A percentile compares a stretch with the other conserved stretches of the same genome.
Evolutionary conservation across 1,284 basidiomycete species (phyloP).

Genomic region (Marasmius sp.): DNA sequence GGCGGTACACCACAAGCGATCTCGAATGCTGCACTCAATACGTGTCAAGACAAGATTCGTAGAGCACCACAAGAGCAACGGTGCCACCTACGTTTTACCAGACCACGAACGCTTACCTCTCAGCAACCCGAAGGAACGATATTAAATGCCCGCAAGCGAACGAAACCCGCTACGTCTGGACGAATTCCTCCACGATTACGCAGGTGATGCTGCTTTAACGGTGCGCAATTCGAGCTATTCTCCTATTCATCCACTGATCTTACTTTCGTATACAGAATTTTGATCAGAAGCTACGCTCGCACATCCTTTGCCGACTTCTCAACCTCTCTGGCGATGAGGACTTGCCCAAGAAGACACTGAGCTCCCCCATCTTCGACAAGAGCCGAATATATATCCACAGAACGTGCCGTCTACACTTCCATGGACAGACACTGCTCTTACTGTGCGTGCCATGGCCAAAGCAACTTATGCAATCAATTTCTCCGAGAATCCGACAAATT

Average conservation of each 20-base stretch:
- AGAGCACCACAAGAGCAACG: background rate
- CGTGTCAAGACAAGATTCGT: background rate
- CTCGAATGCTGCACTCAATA: background rate
- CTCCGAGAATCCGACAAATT: too few relatives aligned
- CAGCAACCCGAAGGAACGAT: too few relatives aligned
- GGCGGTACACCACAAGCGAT: background rate
- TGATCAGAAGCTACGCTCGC: background rate
- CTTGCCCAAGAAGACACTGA: background rate
- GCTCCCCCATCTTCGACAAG: constrained; percentile 3
- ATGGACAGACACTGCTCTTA: constrained; percentile 22
- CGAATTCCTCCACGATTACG: background rate
- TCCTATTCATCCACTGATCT: background rate
- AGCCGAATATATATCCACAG: constrained; percentile 17
- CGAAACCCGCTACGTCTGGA: background rate
- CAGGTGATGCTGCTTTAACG: background rate
- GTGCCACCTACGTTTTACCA: background rate
- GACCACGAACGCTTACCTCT: background rate
- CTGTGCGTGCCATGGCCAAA: too few relatives aligned
- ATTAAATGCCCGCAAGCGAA: background rate
- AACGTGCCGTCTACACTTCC: constrained; percentile 17
- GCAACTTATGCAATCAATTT: too few relatives aligned
- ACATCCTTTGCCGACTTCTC: background rate
- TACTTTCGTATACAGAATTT: background rate
- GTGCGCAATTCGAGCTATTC: too few relatives aligned
- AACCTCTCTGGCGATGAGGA: background rate